Evolutionary conservation across 2,329 filamentous ascomycete species (phyloP).

Genomic region (Pseudopyricularia cyperi): DNA sequence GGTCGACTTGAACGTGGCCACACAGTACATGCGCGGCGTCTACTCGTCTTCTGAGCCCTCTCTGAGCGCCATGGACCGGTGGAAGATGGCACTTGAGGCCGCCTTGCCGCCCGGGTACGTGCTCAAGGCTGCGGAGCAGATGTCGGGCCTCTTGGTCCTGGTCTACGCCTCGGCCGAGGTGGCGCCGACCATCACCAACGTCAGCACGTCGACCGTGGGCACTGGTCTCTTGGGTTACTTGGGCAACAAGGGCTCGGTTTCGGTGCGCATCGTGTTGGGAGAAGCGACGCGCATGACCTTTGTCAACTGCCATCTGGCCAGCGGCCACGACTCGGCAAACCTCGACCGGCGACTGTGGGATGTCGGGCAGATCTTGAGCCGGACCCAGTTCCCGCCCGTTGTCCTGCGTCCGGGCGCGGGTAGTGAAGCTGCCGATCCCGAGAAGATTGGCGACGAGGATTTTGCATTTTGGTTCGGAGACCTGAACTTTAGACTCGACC

Average conservation of each 20-base stretch:
- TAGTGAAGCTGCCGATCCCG: constrained; percentile 44
- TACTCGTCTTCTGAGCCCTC: constrained; percentile 53
- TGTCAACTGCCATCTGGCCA: constrained; percentile 82
- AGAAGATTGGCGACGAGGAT: constrained; percentile 76
- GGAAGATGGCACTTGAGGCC: constrained; percentile 64
- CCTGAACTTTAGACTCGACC: constrained; percentile 82
- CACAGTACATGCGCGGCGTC: constrained; percentile 59
- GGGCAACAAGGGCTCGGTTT: constrained; percentile 89
- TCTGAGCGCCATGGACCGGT: constrained; percentile 49
- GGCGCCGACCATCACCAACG: constrained; percentile 59
- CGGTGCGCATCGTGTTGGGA: constrained; percentile 69
- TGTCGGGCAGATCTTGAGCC: constrained; percentile 59
- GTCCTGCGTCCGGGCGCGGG: constrained; percentile 43
- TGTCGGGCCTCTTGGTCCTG: constrained; percentile 73
- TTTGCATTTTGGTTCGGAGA: constrained; percentile 96
- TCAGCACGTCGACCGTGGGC: constrained; percentile 72
- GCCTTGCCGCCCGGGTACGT: constrained; percentile 67
- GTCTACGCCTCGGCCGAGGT: constrained; percentile 75
- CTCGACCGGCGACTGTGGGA: constrained; percentile 87
- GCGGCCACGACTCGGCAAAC: constrained; percentile 64
- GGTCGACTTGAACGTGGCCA: constrained; percentile 68
- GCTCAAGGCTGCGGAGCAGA: constrained; percentile 67
- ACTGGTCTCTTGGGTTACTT: constrained; percentile 88
- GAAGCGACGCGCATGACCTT: constrained; percentile 85
- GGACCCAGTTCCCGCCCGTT: constrained; percentile 69